Evolutionary conservation across 768 basidiomycete genomes (phyloP), one percentile per base, ranked within the genome.

Genomic region (Candolleomyces efflorescens): DNA sequence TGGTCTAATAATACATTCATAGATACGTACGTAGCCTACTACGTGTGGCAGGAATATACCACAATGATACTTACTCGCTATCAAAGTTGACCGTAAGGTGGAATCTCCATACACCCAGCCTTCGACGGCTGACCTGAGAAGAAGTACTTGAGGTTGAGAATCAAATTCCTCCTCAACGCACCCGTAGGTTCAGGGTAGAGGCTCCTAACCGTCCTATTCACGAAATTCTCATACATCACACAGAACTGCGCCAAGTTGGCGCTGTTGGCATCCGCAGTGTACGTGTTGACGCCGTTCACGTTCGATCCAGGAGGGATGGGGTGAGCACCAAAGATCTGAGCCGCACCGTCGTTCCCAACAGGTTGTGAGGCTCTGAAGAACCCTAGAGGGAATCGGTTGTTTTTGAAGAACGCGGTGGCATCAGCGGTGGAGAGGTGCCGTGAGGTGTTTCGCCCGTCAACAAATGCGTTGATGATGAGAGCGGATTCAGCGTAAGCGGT

Each of bases 101-200:
- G 53, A 3, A 51, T 15, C 39, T 60, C 54, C 18, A 47, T 37
- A 43, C 59, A 60, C 13, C 46, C 46, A 7, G 22, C 37, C 10
- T 2, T 38, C 17, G 27, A 17, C 7, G 59, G 54, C 18, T 3
- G 12, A 12, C 44, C 54, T 5, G 50, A 7, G 51, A 53, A 59
- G 15, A 62, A 44, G 49, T 53, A 59, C 18, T 43, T 27, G 50
- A 62, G 44, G 46, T 62, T 59, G 24, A 43, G 43, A 36, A 60
- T 59, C 38, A 62, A 27, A 5, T 49, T 52, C 10, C 32, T 43
- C 37, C 23, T 50, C 49, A 62, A 22, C 9, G 51, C 27, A 15
- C 64, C 60, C 10, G 20, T 59, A 0, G 64, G 64, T 20, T 56
- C 53, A 1, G 64, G 63, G 37, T 65, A 65, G 41, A 65, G 51